phyloP scores from a whole-genome alignment of 148 eudicot genomes.

The Rhododendron vialii region DNA sequence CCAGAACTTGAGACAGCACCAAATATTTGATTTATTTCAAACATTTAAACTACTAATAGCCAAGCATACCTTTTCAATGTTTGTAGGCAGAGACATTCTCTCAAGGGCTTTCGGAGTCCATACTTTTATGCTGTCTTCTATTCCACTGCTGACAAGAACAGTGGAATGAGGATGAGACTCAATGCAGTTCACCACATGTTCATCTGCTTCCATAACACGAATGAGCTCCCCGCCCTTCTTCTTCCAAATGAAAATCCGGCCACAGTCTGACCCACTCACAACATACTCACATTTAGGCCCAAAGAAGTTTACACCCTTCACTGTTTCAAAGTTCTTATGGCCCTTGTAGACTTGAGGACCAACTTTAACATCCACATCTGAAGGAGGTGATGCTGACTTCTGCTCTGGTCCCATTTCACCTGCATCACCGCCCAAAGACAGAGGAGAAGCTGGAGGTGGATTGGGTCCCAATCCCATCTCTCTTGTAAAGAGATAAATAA shows the following conservation, averaged over 20 bases:
- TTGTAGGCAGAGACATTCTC: conserved; percentile 61
- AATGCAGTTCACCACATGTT: conserved; percentile 75
- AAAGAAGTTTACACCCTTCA: conserved; percentile 86
- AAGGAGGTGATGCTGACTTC: conserved; percentile 19
- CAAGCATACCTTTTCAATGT: conserved; percentile 56
- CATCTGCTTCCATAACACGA: conserved; percentile 89
- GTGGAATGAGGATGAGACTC: conserved; percentile 78
- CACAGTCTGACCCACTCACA: conserved; percentile 97
- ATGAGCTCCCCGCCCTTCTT: conserved; percentile 71
- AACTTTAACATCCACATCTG: conserved; percentile 27
- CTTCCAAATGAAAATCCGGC: conserved; percentile 86
- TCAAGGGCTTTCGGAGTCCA: conserved; percentile 82
- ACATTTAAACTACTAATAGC: background rate
- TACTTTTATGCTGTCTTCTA: conserved; percentile 73
- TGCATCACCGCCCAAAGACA: conserved; percentile 28
- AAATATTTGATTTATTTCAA: background rate
- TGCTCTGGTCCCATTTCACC: conserved; percentile 27
- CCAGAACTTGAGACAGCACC: conserved; percentile 1
- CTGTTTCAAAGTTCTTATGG: conserved; percentile 60
- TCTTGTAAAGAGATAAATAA: conserved; percentile 72
- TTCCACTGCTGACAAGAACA: conserved; percentile 84
- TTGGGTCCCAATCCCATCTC: conserved; percentile 73
- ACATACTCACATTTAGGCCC: conserved; percentile 88
- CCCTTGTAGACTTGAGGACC: conserved; percentile 76
- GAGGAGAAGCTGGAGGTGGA: conserved; percentile 39